Percentiles rank a stretch among this genome's conserved stretches.
phyloP scores from a whole-genome alignment of 1,284 basidiomycete genomes.

The Trametes versicolor region DNA sequence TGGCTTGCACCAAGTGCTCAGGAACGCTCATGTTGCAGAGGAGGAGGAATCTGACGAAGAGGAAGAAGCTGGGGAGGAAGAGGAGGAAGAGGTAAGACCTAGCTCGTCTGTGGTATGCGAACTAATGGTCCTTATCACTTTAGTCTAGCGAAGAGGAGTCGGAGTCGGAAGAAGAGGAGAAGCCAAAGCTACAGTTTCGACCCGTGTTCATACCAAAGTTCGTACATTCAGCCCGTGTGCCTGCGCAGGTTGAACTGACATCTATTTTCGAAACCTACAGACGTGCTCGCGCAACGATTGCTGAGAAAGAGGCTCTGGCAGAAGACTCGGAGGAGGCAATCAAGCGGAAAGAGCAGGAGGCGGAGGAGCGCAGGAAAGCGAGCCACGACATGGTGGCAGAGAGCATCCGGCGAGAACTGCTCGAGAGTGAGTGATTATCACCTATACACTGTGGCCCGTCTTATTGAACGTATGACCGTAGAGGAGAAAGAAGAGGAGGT shows the following conservation, averaged over 20 bases:
- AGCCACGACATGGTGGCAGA: conserved; percentile 90
- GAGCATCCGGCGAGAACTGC: conserved; percentile 84
- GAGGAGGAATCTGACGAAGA: conserved; percentile 46
- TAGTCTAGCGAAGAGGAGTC: conserved; percentile 83
- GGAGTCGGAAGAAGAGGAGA: conserved; percentile 74
- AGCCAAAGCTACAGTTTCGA: conserved; percentile 74
- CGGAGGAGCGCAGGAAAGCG: conserved; percentile 80
- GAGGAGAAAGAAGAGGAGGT: conserved; percentile 87
- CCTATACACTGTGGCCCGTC: background rate
- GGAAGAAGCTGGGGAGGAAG: conserved; percentile 59
- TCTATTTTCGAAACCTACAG: conserved; percentile 49
- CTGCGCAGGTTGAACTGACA: background rate
- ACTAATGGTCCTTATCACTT: conserved; percentile 33
- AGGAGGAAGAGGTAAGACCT: conserved; percentile 51
- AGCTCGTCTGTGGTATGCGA: conserved; percentile 27
- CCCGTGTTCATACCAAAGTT: conserved; percentile 94
- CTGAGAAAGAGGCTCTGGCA: conserved; percentile 69
- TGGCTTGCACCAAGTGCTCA: background rate
- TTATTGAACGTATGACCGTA: conserved; percentile 43
- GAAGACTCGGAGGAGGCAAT: conserved; percentile 77
- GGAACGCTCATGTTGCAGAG: conserved; percentile 4
- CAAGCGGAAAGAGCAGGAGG: conserved; percentile 69
- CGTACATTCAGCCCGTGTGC: conserved; percentile 38
- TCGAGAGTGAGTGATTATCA: conserved; percentile 70
- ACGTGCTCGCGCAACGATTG: conserved; percentile 75